Evolutionary conservation across 2,329 filamentous ascomycete species (phyloP).

Genomic region (Fusarium sp.): DNA sequence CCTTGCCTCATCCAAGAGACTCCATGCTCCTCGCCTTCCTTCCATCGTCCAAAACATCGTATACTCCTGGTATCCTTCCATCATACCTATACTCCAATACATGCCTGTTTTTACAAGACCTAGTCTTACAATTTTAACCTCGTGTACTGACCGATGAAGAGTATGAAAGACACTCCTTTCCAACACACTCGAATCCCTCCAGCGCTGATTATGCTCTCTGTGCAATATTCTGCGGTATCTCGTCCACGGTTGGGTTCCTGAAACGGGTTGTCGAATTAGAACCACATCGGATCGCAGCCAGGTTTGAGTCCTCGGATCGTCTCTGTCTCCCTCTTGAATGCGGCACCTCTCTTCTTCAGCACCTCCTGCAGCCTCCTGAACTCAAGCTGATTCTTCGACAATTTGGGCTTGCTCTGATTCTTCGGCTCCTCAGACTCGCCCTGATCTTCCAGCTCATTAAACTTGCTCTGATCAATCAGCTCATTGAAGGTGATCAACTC

Average conservation of each 20-base stretch:
- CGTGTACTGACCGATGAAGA: not conserved
- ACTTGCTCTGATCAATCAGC: too few relatives aligned
- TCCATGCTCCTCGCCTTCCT: not conserved
- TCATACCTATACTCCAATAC: not conserved
- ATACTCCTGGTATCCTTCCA: not conserved
- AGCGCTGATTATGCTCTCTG: not conserved
- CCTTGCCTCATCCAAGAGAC: not conserved
- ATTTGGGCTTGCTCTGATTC: too few relatives aligned
- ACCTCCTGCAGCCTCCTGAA: too few relatives aligned
- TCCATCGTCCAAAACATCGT: not conserved
- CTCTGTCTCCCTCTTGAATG: not conserved
- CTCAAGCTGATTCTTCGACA: too few relatives aligned
- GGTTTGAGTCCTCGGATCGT: slow-evolving; percentile 8
- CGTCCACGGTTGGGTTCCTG: not conserved
- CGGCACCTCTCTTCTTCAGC: too few relatives aligned
- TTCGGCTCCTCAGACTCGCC: too few relatives aligned
- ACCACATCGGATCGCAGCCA: slow-evolving; percentile 14
- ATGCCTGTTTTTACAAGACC: not conserved
- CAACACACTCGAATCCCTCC: not conserved
- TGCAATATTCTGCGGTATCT: not conserved
- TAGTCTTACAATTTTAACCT: not conserved
- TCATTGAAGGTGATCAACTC: too few relatives aligned
- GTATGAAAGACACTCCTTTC: not conserved
- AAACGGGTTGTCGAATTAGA: not conserved
- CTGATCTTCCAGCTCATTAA: too few relatives aligned